These are phyloP conservation scores for Neostapfia colusana DNA, from an alignment of 176 grass and related monocot genomes.

Conservation along the genomic window DNA sequence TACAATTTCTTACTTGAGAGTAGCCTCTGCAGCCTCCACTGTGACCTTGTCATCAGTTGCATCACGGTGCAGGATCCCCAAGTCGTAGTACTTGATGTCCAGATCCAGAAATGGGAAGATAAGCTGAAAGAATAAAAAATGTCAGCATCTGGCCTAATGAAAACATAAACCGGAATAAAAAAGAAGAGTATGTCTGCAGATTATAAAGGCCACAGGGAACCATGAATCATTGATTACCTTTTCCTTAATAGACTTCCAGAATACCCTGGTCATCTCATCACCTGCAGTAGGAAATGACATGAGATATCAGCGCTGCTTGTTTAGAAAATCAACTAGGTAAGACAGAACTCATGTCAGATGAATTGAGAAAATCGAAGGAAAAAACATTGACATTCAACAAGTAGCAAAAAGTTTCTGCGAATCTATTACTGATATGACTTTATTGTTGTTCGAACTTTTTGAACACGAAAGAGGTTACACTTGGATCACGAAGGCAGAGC, in stretches of 20 bases:
- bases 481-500: background rate
- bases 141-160: slow-evolving; percentile 7
- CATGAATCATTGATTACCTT: slow-evolving; percentile 56
- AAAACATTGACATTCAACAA: background rate
- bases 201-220: background rate
- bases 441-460: background rate
- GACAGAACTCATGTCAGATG: background rate
- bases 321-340: background rate
- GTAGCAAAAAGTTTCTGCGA: background rate
- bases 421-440: background rate
- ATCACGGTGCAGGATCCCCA: slow-evolving; percentile 79
- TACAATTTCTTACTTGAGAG: slow-evolving; percentile 68
- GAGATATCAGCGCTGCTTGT: background rate
- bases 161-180: background rate
- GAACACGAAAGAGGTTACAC: background rate
- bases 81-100: slow-evolving; percentile 96
- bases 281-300: slow-evolving; percentile 45
- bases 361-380: background rate
- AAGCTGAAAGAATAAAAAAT: slow-evolving; percentile 53
- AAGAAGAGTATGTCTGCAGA: slow-evolving; percentile 1
- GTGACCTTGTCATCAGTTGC: slow-evolving; percentile 97
- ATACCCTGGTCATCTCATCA: slow-evolving; percentile 95
- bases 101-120: slow-evolving; percentile 91
- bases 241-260: slow-evolving; percentile 95
- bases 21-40: slow-evolving; percentile 90